Evolutionary conservation across 257 asterid species (phyloP), one percentile per base, ranked within the genome.

Genomic region (Paraleonurus japonicus): DNA sequence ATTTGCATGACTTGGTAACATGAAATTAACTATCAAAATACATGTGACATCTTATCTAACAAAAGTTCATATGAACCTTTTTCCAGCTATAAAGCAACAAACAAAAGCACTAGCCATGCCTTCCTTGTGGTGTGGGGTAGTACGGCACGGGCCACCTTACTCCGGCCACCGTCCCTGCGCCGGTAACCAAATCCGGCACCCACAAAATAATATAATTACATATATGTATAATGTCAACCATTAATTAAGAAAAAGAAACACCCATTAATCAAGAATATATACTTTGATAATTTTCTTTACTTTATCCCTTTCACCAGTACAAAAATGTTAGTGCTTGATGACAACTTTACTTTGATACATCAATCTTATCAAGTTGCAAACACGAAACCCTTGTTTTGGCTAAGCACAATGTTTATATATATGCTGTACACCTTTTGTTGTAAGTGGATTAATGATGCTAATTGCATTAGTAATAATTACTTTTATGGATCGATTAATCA

Each of bases 241-340:
- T 26, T 54, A 32, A 69, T 39, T 60, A 60, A 61, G 10, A 53
- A 75, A 75, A 70, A 11, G 68, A 8, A 62, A 61, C 53, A 54
- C 59, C 69, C 81, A 78, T 78, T 78, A 81, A 67, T 75, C 60
- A 63, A 72, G 85, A 78, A 81, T 81, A 71, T 78, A 78, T 81
- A 66, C 82, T 74, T 70, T 50, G 54, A 59, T 74, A 39, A 65
- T 65, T 65, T 77, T 39, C 61, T 65, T 57, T 50, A 69, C 69
- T 68, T 74, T 81, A 70, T 81, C 76, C 84, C 64, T 71, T 37
- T 72, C 73, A 53, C 53, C 7, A 59, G 45, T 27, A 41, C 26
- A 45, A 53, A 65, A 65, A 59, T 20, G 33, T 37, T 73, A 79
- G 78, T 73, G 86, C 81, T 74, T 79, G 65, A 69, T 76, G 84